Conservation (phyloP, 768 basidiomycete genomes). For the Lactarius hengduanensis region DNA sequence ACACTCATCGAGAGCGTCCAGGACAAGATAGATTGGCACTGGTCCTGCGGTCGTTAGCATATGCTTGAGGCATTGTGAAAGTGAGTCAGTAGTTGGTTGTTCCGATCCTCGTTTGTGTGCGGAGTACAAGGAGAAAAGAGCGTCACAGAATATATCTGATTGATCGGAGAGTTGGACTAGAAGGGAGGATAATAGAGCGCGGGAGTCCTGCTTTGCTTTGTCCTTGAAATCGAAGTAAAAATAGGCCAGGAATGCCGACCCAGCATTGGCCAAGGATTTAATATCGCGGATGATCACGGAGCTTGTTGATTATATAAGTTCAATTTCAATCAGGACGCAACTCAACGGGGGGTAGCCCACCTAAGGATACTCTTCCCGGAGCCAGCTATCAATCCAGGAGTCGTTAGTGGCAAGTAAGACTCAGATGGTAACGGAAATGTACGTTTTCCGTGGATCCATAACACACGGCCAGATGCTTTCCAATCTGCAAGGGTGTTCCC, state of each 20-base stretch:
- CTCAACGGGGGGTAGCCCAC: neutral
- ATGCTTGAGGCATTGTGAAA: neutral
- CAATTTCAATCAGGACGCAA: neutral
- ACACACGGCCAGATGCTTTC: neutral
- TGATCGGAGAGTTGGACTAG: neutral
- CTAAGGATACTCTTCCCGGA: neutral
- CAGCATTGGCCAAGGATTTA: neutral
- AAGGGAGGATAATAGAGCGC: neutral
- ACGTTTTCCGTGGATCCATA: neutral
- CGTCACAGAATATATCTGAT: neutral
- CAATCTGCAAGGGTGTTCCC: neutral
- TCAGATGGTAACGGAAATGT: neutral
- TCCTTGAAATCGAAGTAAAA: constrained; percentile 2
- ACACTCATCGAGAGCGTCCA: constrained; percentile 4
- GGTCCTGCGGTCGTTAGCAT: neutral
- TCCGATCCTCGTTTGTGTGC: neutral
- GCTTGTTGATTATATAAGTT: neutral
- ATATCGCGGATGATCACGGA: neutral
- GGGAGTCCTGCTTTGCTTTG: neutral
- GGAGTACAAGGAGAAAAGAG: neutral
- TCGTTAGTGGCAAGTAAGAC: neutral
- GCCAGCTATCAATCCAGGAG: neutral
- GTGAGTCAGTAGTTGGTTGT: neutral
- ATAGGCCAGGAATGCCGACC: neutral
- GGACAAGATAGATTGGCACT: neutral